phyloP scores from a whole-genome alignment of 768 basidiomycete genomes.

The Serpula lacrymans region DNA sequence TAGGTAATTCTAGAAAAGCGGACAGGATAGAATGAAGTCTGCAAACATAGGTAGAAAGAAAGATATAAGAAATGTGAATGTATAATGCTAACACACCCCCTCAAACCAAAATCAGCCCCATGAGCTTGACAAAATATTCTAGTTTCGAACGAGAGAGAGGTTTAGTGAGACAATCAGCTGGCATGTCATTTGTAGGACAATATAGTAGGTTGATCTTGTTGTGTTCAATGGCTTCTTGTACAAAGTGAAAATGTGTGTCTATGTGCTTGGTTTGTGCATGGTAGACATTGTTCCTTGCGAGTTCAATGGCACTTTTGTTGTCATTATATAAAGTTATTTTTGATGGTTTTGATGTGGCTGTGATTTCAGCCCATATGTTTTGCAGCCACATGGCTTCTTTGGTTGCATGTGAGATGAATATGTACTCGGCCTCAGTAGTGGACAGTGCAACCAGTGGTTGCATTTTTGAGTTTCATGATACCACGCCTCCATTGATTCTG shows the following conservation, averaged over 20 bases:
- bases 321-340: slow-evolving; percentile 17
- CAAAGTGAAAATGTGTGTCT: slow-evolving; percentile 28
- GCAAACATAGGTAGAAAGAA: too few species aligned
- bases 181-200: slow-evolving; percentile 16
- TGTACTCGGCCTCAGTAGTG: slow-evolving; percentile 37
- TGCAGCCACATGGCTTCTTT: slow-evolving; percentile 31
- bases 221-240: slow-evolving; percentile 19
- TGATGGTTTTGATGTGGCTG: too few species aligned
- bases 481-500: slow-evolving; percentile 21
- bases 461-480: slow-evolving; percentile 32
- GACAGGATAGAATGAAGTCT: too few species aligned
- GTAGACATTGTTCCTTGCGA: slow-evolving; percentile 21
- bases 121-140: slow-evolving; percentile 10
- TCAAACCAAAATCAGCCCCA: slow-evolving; percentile 14
- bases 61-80: too few species aligned
- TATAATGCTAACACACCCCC: too few species aligned
- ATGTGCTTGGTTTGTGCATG: slow-evolving; percentile 35
- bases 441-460: slow-evolving; percentile 32
- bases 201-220: slow-evolving; percentile 7
- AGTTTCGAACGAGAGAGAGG: slow-evolving; percentile 15
- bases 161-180: slow-evolving; percentile 29
- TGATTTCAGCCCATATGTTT: slow-evolving; percentile 11
- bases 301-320: slow-evolving; percentile 25
- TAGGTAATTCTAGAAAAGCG: too few species aligned
- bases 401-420: slow-evolving; percentile 26